Percentiles rank a stretch among this genome's conserved stretches.
phyloP scores from a whole-genome alignment of 768 basidiomycete genomes.

The Pleurotus eryngii region DNA sequence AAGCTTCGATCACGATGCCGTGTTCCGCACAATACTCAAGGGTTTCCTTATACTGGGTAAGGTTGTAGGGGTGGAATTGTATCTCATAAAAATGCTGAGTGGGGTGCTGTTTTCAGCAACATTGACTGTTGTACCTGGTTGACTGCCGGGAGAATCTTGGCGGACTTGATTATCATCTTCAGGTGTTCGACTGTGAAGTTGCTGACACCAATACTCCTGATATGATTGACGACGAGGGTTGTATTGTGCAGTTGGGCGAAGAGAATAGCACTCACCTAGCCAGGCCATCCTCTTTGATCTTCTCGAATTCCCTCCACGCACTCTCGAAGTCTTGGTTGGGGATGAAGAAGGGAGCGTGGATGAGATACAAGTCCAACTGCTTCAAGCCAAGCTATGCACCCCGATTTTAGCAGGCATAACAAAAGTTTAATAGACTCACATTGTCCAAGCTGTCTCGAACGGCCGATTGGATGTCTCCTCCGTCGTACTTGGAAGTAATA shows the following conservation, averaged over 20 bases:
- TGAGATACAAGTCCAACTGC: conserved; percentile 68
- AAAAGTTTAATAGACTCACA: conserved; percentile 28
- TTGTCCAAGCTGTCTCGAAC: conserved; percentile 47
- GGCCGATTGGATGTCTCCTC: conserved; percentile 35
- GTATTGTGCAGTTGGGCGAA: conserved; percentile 9
- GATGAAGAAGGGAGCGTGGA: conserved; percentile 45
- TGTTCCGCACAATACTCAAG: conserved; percentile 48
- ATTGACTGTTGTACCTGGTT: too few relatives aligned
- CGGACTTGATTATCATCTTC: conserved; percentile 45
- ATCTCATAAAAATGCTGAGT: too few relatives aligned
- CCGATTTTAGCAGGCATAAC: neutral
- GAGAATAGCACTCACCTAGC: conserved; percentile 29
- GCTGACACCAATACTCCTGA: conserved; percentile 71
- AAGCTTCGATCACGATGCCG: conserved; percentile 53
- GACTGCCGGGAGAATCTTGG: conserved; percentile 58
- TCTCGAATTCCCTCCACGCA: conserved; percentile 30
- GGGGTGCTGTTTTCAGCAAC: too few relatives aligned
- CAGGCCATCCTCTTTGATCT: conserved; percentile 40
- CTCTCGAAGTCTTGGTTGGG: conserved; percentile 14
- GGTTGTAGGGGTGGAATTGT: conserved; percentile 56
- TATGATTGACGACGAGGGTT: neutral
- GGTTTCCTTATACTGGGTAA: conserved; percentile 39
- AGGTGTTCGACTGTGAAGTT: conserved; percentile 58
- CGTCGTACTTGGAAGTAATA: conserved; percentile 54
- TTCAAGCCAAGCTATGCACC: conserved; percentile 50